Base-by-base conservation (phyloP, 2,329 filamentous ascomycete genomes). In the Fusarium austroafricanum region DNA sequence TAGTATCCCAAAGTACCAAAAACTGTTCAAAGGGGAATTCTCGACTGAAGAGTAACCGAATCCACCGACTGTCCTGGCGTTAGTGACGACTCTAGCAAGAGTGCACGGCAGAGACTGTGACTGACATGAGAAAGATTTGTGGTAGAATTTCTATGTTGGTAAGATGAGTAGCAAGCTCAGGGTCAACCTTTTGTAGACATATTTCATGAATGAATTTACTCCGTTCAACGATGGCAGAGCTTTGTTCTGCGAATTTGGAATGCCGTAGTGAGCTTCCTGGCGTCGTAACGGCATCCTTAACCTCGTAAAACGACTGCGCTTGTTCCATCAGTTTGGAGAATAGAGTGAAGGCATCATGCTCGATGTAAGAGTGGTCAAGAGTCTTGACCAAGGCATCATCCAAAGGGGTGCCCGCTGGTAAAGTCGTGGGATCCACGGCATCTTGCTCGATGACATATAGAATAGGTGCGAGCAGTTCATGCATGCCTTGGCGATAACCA, bases 401-500 rank as follows among this genome's bases (percentile, higher is more conserved):
- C 5, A 80, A 76, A 35, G 77, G 71, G 12, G 73, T 71, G 4
- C 75, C 75, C 28, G 74, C 59, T 2, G 76, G 75, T 42, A 79
- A 75, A 5, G 78, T 75, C 4, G 75, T 71, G 5, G 79, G 77
- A 53, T 92, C 85, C 50, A 97, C 83, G 9, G 94, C 91, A 80
- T 99, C 96, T 71, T 90, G 85, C 71, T 94, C 89, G 8, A 98
- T 82, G 3, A 93, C 92, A 85, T 93, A 93, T 9, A 97, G 82
- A 37, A 99, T 89, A 0, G 96, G 94, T 1, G 96, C 96, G 15
- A 98, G 84, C 42, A 99, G 83, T 79, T 99, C 96, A 77, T 99
- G 96, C 95, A 99, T 99, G 12, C 96, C 96, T 81, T 99, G 96
- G n/a, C 96, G 89, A 77, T 99, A 99, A 18, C 89, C 94, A 17